Percentiles rank a stretch among this genome's conserved stretches.
These are phyloP conservation scores for Blastobotrys proliferans DNA, from an alignment of 1,139 yeast genomes.

Conservation along the genomic window DNA sequence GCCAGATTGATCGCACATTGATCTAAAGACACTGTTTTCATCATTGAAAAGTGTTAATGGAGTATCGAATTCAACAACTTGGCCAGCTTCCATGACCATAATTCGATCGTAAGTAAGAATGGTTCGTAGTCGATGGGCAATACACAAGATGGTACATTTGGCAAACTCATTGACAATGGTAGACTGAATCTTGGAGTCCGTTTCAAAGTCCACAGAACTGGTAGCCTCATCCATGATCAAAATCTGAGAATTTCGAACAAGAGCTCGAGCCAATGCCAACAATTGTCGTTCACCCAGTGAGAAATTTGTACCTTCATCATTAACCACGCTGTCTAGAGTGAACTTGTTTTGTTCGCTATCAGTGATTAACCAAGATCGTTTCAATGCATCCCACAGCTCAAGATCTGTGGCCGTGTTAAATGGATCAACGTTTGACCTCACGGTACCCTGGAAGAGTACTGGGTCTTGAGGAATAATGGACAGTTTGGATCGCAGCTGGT, in stretches of 20 bases:
- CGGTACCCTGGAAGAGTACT: conserved; percentile 61
- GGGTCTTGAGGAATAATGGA: conserved; percentile 82
- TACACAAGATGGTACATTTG: conserved; percentile 69
- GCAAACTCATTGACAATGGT: conserved; percentile 61
- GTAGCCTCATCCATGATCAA: conserved; percentile 82
- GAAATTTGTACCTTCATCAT: conserved; percentile 71
- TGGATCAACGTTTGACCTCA: conserved; percentile 66
- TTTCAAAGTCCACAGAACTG: conserved; percentile 76
- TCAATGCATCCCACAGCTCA: conserved; percentile 53
- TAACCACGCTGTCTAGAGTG: conserved; percentile 65
- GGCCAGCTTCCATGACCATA: conserved; percentile 64
- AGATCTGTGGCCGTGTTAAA: conserved; percentile 50
- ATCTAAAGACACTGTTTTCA: conserved; percentile 46
- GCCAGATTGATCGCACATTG: conserved; percentile 58
- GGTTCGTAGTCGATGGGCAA: conserved; percentile 76
- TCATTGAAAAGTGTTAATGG: conserved; percentile 40
- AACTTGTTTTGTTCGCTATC: conserved; percentile 45
- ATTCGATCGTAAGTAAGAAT: conserved; percentile 64
- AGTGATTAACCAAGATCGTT: conserved; percentile 53
- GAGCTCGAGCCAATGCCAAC: conserved; percentile 71
- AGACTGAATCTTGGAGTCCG: conserved; percentile 66
- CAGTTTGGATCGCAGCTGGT: conserved; percentile 54
- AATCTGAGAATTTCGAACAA: conserved; percentile 64
- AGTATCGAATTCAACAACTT: conserved; percentile 53
- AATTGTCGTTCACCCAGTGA: conserved; percentile 77